Evolutionary conservation across 108 stramenopile genomes (phyloP).

Genomic region (Craspedostauros australis): DNA sequence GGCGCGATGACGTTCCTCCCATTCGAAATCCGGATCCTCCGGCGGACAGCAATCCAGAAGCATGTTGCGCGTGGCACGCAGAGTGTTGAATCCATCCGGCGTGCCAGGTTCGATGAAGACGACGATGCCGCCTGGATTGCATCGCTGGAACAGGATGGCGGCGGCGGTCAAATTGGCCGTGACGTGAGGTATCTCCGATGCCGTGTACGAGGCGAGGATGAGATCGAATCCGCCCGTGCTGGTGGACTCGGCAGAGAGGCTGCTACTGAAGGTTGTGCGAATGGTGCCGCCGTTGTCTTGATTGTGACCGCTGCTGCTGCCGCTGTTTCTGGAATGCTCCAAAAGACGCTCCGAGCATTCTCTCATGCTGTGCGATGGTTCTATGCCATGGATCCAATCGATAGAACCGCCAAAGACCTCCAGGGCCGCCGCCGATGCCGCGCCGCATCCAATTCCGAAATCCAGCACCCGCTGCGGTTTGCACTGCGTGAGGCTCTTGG

Average conservation of each 20-base stretch:
- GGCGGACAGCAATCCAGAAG: conserved; percentile 76
- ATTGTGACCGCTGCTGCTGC: no score
- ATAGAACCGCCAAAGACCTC: conserved; percentile 53
- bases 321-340: conserved; percentile 23
- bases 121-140: conserved; percentile 56
- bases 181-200: conserved; percentile 58
- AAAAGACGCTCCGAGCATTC: conserved; percentile 51
- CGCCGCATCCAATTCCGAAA: conserved; percentile 72
- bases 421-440: conserved; percentile 63
- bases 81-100: conserved; percentile 75
- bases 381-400: conserved; percentile 83
- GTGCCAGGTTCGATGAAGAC: conserved; percentile 83
- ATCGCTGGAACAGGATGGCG: conserved; percentile 63
- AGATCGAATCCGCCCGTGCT: no score
- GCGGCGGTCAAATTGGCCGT: conserved; percentile 51
- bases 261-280: no score
- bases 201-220: conserved; percentile 55
- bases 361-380: conserved; percentile 67
- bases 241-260: no score
- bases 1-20: conserved; percentile 69
- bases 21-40: conserved; percentile 20
- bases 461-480: conserved; percentile 59
- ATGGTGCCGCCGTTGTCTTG: no score
- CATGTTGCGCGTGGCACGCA: conserved; percentile 73
- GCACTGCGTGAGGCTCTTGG: conserved; percentile 41